Percentiles rank a stretch among this genome's conserved stretches.
Evolutionary conservation across 345 rosid genomes (phyloP).

Genomic region (Aurinia saxatilis): DNA sequence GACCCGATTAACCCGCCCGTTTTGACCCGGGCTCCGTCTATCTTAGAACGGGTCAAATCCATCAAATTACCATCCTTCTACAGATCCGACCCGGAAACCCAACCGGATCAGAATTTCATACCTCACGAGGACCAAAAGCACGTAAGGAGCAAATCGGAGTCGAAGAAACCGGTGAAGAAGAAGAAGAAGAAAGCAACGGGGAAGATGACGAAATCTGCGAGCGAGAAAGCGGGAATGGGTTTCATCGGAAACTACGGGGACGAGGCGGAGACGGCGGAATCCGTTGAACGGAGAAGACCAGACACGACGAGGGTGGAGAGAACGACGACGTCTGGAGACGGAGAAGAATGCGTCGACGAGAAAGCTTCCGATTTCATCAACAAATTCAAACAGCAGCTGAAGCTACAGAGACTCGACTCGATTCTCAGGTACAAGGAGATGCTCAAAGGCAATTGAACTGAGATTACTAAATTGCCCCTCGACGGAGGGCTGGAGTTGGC

Average conservation of each 20-base stretch:
- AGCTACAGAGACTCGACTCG: conserved; percentile 33
- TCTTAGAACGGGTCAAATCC: conserved; percentile 59
- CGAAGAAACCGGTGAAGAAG: conserved; percentile 23
- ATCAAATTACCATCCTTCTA: conserved; percentile 33
- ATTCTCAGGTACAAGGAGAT: conserved; percentile 31
- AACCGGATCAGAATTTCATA: background rate
- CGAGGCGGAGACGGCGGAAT: conserved; percentile 17
- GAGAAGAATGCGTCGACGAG: conserved; percentile 30
- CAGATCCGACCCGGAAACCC: conserved; percentile 29
- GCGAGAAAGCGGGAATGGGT: conserved; percentile 40
- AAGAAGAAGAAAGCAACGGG: conserved; percentile 5
- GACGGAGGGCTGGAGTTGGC: too few species aligned
- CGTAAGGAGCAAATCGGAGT: conserved; percentile 41
- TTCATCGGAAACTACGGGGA: background rate
- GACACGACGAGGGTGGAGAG: conserved; percentile 27
- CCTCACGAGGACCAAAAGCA: conserved; percentile 22
- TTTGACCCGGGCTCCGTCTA: conserved; percentile 43
- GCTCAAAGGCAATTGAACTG: conserved; percentile 13
- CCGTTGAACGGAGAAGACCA: conserved; percentile 30
- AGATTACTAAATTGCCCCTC: background rate
- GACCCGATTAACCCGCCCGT: conserved; percentile 16
- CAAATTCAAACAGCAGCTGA: conserved; percentile 33
- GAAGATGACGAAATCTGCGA: conserved; percentile 65
- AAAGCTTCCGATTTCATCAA: conserved; percentile 36
- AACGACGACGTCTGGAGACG: conserved; percentile 21